Evolutionary conservation across 345 rosid genomes (phyloP).

Genomic region (Citrus trifoliata): DNA sequence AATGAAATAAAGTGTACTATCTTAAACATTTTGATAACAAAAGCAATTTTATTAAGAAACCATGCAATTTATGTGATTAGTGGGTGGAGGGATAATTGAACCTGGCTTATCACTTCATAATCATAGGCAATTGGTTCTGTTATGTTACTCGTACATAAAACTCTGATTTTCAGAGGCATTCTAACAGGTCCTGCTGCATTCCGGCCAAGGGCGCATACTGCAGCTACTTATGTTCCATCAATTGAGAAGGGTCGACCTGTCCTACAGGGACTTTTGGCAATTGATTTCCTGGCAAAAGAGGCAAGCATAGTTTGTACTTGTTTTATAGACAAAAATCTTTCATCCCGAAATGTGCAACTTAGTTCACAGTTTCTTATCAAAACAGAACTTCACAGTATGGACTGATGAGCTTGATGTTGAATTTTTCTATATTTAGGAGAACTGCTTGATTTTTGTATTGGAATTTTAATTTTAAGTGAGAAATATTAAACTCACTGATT

Average conservation of each 20-base stretch:
- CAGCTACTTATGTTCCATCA: slow-evolving; percentile 54
- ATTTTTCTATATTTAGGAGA: background rate
- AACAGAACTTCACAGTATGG: too few relatives aligned
- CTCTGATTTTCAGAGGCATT: slow-evolving; percentile 15
- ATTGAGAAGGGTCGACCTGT: slow-evolving; percentile 98
- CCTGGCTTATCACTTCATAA: background rate
- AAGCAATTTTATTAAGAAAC: background rate
- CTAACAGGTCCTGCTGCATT: slow-evolving; percentile 95
- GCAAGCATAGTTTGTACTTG: slow-evolving; percentile 41
- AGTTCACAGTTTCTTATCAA: too few relatives aligned
- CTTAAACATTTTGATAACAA: background rate
- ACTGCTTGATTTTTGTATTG: background rate
- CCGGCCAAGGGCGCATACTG: slow-evolving; percentile 79
- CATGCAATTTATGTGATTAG: background rate
- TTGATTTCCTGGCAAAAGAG: slow-evolving; percentile 95
- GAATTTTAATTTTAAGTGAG: background rate
- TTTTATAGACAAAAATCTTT: background rate
- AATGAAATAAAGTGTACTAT: background rate
- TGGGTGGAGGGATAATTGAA: background rate
- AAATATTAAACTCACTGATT: background rate
- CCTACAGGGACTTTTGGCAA: slow-evolving; percentile 94
- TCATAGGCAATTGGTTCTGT: background rate
- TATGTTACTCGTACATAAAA: background rate
- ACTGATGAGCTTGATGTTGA: too few relatives aligned
- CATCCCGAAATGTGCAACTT: too few relatives aligned